Evolutionary conservation across 208 protist genomes (phyloP), one percentile per base, ranked within the genome.

Genomic region (Acanthamoeba healyi): DNA sequence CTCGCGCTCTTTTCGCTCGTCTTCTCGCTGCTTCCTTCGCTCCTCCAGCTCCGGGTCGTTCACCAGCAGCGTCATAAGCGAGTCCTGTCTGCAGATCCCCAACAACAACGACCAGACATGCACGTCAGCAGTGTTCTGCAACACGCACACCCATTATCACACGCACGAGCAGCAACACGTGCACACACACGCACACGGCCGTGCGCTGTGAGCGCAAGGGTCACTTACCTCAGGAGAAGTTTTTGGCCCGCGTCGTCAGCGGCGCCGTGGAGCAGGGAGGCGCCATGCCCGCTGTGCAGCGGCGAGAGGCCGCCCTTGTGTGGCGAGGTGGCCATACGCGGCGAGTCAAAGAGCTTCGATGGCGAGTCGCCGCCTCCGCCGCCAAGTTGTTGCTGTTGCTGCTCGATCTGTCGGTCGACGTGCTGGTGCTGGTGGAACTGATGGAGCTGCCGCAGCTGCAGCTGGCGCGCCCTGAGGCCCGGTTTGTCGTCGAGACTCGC

Each of bases 1-100:
- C 56, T 91, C 84, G 34, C 84, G 51, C 61, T 74, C 84, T 29
- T 74, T 91, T 14, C 84, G 51, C 42, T 91, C 84, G 26, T 91
- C 84, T 26, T 91, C 84, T 5, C 84, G 46, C 84, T 91, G 84
- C 56, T 91, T 91, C 22, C 84, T 32, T 72, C 84, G 19, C 84
- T 91, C 84, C 26, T 91, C 84, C 17, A 91, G 84, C 38, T 65
- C 58, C 36, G 61, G 51, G 29, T 91, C 84, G 42, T 91, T 91
- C 54, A 91, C 84, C 54, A 91, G 29, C 84, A 91, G 61, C 32
- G 34, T 44, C 84, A 91, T 74, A 36, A 91, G 56, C 32, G 58
- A 74, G 84, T 86, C 77, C 22, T 86, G 77, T 26, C 77, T 51
- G 46, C 22, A 26, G 46, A 22, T 1, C 14, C 7, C 15, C 49